Evolutionary conservation across 2,329 filamentous ascomycete genomes (phyloP).

Genomic region (Clonostachys rosea): DNA sequence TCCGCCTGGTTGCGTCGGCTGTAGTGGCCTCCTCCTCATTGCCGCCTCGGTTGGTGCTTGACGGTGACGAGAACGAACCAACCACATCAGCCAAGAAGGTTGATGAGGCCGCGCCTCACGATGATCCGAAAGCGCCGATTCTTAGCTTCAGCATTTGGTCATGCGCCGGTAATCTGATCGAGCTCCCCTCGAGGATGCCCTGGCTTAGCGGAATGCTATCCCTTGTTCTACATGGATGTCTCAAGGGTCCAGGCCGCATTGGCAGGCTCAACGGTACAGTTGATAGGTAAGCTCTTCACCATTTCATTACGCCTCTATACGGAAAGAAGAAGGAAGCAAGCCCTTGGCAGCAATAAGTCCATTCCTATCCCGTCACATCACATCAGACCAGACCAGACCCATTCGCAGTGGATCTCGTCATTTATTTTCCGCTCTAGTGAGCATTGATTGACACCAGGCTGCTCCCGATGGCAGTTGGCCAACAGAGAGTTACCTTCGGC

Average conservation of each 20-base stretch:
- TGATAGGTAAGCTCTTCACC: slow-evolving; percentile 71
- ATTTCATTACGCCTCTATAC: no score
- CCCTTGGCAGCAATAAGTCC: slow-evolving; percentile 5
- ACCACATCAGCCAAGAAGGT: background rate
- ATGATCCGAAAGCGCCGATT: slow-evolving; percentile 27
- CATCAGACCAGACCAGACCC: no score
- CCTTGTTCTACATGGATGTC: slow-evolving; percentile 68
- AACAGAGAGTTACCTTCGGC: no score
- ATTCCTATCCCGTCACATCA: slow-evolving; percentile 16
- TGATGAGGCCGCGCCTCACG: background rate
- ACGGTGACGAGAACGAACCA: slow-evolving; percentile 1
- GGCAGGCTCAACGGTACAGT: slow-evolving; percentile 72
- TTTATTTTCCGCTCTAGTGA: slow-evolving; percentile 24
- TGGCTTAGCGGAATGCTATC: slow-evolving; percentile 78
- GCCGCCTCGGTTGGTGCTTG: slow-evolving; percentile 40
- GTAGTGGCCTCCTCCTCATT: slow-evolving; percentile 65
- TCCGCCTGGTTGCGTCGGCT: slow-evolving; percentile 62
- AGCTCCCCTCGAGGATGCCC: slow-evolving; percentile 79
- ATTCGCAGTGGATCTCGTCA: no score
- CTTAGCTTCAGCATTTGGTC: slow-evolving; percentile 74
- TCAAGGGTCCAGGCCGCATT: slow-evolving; percentile 70
- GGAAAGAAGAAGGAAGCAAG: no score
- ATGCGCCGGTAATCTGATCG: slow-evolving; percentile 66
- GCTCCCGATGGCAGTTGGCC: background rate
- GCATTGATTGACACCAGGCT: slow-evolving; percentile 9